A percentile compares a stretch with the other conserved stretches of the same genome.
These are phyloP conservation scores for Neurospora tetrasperma DNA, from an alignment of 495 filamentous ascomycete species.

Conservation along the genomic window DNA sequence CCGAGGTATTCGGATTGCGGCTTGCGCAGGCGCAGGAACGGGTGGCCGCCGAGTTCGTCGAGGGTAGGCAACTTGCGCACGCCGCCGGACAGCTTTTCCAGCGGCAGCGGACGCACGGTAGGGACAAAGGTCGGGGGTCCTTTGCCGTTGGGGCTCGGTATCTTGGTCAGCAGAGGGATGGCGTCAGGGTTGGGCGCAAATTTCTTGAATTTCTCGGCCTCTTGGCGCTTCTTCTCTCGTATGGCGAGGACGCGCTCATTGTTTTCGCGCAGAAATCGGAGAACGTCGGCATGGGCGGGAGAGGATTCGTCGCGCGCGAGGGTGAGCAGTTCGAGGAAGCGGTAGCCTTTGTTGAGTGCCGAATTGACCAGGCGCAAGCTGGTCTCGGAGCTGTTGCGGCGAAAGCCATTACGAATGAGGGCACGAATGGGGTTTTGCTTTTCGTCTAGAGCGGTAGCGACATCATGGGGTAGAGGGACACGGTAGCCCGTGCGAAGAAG, in stretches of 20 bases:
- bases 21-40: constrained; percentile 61
- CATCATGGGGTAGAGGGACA: constrained; percentile 35
- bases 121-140: constrained; percentile 31
- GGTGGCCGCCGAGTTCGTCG: constrained; percentile 45
- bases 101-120: constrained; percentile 34
- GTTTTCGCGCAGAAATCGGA: constrained; percentile 27
- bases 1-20: constrained; percentile 52
- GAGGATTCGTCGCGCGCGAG: constrained; percentile 6
- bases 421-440: constrained; percentile 25
- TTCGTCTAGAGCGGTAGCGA: constrained; percentile 28
- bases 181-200: constrained; percentile 11
- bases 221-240: constrained; percentile 7
- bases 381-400: constrained; percentile 42
- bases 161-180: constrained; percentile 23
- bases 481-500: constrained; percentile 51
- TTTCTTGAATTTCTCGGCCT: neutral
- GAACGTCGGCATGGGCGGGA: constrained; percentile 17
- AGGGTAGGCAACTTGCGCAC: constrained; percentile 51
- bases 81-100: constrained; percentile 34
- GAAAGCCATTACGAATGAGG: constrained; percentile 47
- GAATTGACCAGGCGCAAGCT: constrained; percentile 44
- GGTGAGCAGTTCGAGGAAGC: constrained; percentile 19
- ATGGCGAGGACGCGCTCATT: constrained; percentile 14
- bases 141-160: constrained; percentile 18
- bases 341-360: constrained; percentile 55